Evolutionary conservation across 2,329 filamentous ascomycete species (phyloP).

Genomic region (Diaporthe velutina): DNA sequence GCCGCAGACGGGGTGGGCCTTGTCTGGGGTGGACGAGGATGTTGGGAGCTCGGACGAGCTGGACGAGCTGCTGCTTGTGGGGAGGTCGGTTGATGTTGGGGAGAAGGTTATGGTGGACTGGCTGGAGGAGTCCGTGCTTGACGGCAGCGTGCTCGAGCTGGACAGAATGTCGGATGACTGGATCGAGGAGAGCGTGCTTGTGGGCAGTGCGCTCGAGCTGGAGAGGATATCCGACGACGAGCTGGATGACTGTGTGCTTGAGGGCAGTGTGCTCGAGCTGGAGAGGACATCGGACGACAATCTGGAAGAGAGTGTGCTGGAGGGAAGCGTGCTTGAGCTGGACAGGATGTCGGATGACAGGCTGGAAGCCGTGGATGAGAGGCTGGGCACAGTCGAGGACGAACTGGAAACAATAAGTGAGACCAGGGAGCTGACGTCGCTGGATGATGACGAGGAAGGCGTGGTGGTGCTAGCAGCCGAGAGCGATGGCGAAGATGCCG

Average conservation of each 20-base stretch:
- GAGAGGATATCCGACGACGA: too few species aligned
- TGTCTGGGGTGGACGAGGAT: not conserved
- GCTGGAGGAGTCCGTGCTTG: not conserved
- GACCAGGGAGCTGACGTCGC: not conserved
- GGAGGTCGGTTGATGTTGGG: not conserved
- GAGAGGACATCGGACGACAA: not conserved
- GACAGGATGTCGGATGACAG: not conserved
- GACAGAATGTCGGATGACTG: too few species aligned
- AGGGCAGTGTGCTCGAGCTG: not conserved
- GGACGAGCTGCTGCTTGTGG: not conserved
- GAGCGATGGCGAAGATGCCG: not conserved
- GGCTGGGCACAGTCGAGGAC: not conserved
- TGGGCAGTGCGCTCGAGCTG: too few species aligned
- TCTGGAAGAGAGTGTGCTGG: too few species aligned
- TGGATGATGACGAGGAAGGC: not conserved
- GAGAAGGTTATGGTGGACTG: not conserved
- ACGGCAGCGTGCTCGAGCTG: too few species aligned
- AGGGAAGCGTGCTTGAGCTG: not conserved
- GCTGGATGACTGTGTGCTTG: too few species aligned
- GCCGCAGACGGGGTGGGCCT: conserved; percentile 16
- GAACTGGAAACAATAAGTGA: not conserved
- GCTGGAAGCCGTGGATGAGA: not conserved
- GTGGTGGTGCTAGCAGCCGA: not conserved
- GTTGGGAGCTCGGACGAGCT: not conserved
- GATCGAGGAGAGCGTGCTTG: too few species aligned